Base-by-base conservation (phyloP, 2,329 filamentous ascomycete genomes). In the Zymoseptoria brevis region DNA sequence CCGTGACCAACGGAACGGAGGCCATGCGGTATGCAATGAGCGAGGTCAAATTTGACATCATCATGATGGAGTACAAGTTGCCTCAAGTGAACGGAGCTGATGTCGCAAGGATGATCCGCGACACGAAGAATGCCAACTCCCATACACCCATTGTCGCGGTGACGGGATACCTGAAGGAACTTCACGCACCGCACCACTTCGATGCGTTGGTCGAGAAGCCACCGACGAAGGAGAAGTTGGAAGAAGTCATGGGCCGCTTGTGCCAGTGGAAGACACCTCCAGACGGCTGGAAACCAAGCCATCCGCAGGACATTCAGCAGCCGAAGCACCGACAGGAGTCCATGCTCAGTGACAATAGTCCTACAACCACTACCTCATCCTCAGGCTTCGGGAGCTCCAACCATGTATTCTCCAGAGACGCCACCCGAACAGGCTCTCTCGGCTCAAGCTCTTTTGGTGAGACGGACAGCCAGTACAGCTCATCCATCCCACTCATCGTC, bases 11-110 rank as follows among this genome's bases (percentile, higher is more conserved):
- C 67, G 94, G 94, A 0, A 87, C 90, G 0, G 94, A 99, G 71
- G 94, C 93, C 9, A 87, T 96, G 68, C 86, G 93, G 21, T 96
- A 94, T 75, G 91, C 94, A 26, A 89, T 96, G 80, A 93, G 93
- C 70, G 93, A 97, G 71, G 93, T 99, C 71, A 96, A 97, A 71
- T 99, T 97, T 71, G 94, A 99, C 75, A 90, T 96, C 68, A 96
- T 99, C 72, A 94, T 99, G 80, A 93, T 96, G 74, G 94, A 99
- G 75, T 96, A 91, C 77, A 95, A 93, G 72, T 79, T 99, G 52
- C 93, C 94, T 8, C 90, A 96, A 70, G 91, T 97, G 70, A 97
- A 91, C 68, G 94, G 94, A 22, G 89, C 90, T 11, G 94, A 99
- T 72, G 90, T 99, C 58, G 93, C 94, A 55, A 88, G 94, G 35